phyloP scores from a whole-genome alignment of 139 green algal genomes.

The Closterium sp. region DNA sequence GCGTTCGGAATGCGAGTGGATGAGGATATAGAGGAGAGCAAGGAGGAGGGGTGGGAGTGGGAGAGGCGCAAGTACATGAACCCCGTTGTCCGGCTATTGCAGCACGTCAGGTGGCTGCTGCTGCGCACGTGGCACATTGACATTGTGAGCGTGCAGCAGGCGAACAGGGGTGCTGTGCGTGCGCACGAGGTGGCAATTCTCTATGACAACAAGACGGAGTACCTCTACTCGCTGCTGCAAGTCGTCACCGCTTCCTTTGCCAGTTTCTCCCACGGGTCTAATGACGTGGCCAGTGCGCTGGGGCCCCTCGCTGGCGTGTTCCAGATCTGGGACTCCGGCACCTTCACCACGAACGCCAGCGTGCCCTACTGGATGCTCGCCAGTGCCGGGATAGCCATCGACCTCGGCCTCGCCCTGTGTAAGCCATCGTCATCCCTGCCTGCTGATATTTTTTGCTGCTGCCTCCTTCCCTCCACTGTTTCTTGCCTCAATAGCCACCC shows the following conservation, averaged over 20 bases:
- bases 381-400: background rate
- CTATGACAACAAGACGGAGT: constrained; percentile 68
- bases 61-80: background rate
- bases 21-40: background rate
- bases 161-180: background rate
- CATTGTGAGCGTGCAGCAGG: background rate
- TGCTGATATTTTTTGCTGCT: background rate
- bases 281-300: constrained; percentile 58
- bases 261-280: constrained; percentile 69
- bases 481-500: background rate
- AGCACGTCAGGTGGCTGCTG: background rate
- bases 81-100: background rate
- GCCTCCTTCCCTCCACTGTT: background rate
- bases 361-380: constrained; percentile 32
- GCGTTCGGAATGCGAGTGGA: background rate
- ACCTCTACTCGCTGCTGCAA: constrained; percentile 66
- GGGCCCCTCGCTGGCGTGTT: constrained; percentile 66
- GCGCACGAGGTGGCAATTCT: constrained; percentile 48
- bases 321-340: constrained; percentile 25
- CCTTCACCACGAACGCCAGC: constrained; percentile 9
- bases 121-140: background rate
- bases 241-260: constrained; percentile 80
- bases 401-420: constrained; percentile 3
- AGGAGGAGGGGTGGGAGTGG: background rate
- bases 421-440: background rate